Evolutionary conservation across 139 green algal genomes (phyloP).

Genomic region (Coccomyxa sp.): DNA sequence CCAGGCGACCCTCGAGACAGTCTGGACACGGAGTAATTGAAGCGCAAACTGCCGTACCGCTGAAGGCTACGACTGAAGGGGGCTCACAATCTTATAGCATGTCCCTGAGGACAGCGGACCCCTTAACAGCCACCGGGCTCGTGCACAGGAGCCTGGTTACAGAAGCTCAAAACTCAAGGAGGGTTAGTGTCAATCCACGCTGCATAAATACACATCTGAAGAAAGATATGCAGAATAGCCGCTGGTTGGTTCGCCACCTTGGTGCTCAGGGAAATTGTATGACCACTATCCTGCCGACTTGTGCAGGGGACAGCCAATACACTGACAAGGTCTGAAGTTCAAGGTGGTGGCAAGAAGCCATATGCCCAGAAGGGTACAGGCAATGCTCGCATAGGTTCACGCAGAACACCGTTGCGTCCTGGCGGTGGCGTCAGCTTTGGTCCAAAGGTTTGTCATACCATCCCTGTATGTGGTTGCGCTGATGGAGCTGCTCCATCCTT

Average conservation of each 20-base stretch:
- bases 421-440: constrained; percentile 92
- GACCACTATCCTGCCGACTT: too few relatives aligned
- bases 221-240: too few relatives aligned
- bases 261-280: too few relatives aligned
- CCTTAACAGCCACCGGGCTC: constrained; percentile 74
- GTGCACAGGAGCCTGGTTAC: constrained; percentile 90
- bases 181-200: too few relatives aligned
- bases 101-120: constrained; percentile 65
- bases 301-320: constrained; percentile 90
- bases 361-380: constrained; percentile 97
- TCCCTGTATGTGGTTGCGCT: not conserved
- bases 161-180: constrained; percentile 71
- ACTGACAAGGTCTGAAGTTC: constrained; percentile 87
- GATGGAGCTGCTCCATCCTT: not conserved
- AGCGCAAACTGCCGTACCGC: too few relatives aligned
- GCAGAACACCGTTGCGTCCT: constrained; percentile 55
- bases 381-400: constrained; percentile 82
- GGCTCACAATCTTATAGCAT: constrained; percentile 67
- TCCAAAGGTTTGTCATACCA: constrained; percentile 70
- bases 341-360: constrained; percentile 95
- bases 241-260: not conserved
- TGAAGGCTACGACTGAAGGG: too few relatives aligned
- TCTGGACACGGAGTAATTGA: too few relatives aligned
- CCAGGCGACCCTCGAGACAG: too few relatives aligned
- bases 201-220: too few relatives aligned